Conservation (phyloP, 352 stramenopile species). For the Phytophthora tentaculata region DNA sequence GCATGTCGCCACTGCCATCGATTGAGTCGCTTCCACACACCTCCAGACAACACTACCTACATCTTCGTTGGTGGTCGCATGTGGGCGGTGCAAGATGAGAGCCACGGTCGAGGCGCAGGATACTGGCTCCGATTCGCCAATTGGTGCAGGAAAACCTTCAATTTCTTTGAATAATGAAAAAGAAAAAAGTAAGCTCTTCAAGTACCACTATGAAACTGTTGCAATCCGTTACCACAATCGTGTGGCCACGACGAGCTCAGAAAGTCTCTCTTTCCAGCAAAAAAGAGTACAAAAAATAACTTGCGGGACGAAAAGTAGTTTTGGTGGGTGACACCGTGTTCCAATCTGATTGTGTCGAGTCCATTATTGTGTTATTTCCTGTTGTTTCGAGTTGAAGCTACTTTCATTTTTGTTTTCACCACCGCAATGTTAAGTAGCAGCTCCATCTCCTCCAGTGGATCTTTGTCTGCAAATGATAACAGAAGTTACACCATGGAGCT, state of each 20-base stretch:
- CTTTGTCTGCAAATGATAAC: constrained; percentile 1
- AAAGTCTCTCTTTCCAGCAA: constrained; percentile 1
- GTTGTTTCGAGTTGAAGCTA: background rate
- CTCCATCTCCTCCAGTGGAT: constrained; percentile 6
- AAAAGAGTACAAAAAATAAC: constrained; percentile 8
- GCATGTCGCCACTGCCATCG: constrained; percentile 31
- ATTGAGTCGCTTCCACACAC: constrained; percentile 26
- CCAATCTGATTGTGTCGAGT: constrained; percentile 24
- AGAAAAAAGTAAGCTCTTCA: background rate
- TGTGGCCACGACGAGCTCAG: background rate
- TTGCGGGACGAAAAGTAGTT: constrained; percentile 14
- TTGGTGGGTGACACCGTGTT: constrained; percentile 30
- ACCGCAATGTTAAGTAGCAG: constrained; percentile 5
- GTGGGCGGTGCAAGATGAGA: constrained; percentile 35
- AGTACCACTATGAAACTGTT: background rate
- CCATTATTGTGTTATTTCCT: background rate
- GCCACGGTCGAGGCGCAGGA: constrained; percentile 8
- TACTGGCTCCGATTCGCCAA: constrained; percentile 37
- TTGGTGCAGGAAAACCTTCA: constrained; percentile 39
- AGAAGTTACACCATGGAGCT: constrained; percentile 23
- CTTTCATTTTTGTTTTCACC: constrained; percentile 7
- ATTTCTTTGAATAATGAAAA: constrained; percentile 25
- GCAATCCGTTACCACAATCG: background rate
- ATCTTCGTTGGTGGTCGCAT: constrained; percentile 38
- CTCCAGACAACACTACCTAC: constrained; percentile 30